Base-by-base conservation (phyloP, 2,329 filamentous ascomycete genomes). In the Fusarium keratoplasticum region DNA sequence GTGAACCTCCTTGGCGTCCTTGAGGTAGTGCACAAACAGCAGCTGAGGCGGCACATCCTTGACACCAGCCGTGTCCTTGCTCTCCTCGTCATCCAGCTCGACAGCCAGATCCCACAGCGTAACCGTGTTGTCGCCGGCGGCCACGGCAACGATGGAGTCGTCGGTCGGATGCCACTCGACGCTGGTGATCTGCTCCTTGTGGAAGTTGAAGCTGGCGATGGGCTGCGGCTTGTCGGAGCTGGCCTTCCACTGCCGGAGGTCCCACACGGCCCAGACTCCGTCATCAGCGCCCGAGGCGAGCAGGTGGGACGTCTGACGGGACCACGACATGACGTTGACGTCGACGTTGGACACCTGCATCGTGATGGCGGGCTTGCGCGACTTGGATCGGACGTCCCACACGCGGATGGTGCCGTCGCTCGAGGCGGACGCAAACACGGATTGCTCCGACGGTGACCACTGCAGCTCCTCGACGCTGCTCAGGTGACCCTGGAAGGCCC, bases 131-230 rank as follows among this genome's bases (percentile, higher is more conserved):
- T 99, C 96, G 52, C 93, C 96, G 0, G 95, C 94, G 25, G 94
- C 96, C 47, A 98, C 95, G 4, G 95, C 94, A 18, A 99, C 91
- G 79, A 98, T 97, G 81, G 94, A 97, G 87, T 99, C 96, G 80
- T 99, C 96, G 1, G 94, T 96, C 3, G 96, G 96, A 83, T 98
- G 96, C 96, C 96, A 99, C 85, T 98, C 95, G 42, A 99, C 90
- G 76, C 93, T 95, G 8, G 96, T 99, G 78, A 99, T 95, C 78
- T 98, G 96, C 83, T 98, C 95, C 83, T 95, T 96, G 88, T 99
- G 95, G 87, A 98, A 98, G 80, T 91, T 89, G 85, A 98, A 99
- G 78, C 93, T 93, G 5, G 96, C 96, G n/a, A 98, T 94, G 1
- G 96, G 94, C 57, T 92, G 92, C 7, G 93, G 92, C 85, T 87